A percentile compares a stretch with the other conserved stretches of the same genome.
phyloP scores from a whole-genome alignment of 352 stramenopile species.

The Phytophthora pisi region DNA sequence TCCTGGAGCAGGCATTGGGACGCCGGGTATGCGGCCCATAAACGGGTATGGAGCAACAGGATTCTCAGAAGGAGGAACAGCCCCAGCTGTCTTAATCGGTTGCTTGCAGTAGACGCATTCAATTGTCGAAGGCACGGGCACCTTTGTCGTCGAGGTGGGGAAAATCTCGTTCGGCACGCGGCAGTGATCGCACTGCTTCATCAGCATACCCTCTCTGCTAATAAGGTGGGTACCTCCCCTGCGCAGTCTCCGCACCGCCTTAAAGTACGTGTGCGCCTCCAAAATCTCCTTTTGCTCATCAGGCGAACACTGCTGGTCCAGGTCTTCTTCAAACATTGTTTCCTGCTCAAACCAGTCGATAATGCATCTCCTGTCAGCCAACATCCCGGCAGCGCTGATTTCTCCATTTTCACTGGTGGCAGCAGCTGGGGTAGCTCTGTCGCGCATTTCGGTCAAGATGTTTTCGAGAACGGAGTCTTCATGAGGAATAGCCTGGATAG shows the following conservation, averaged over 20 bases:
- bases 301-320: constrained; percentile 78
- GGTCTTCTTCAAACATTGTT: constrained; percentile 90
- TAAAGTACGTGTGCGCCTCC: constrained; percentile 72
- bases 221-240: constrained; percentile 39
- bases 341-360: constrained; percentile 90
- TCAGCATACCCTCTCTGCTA: constrained; percentile 53
- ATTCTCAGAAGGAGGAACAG: constrained; percentile 31
- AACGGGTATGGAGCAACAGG: constrained; percentile 22
- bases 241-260: constrained; percentile 62
- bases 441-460: constrained; percentile 53
- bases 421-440: constrained; percentile 19
- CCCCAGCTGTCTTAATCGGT: constrained; percentile 46
- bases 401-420: constrained; percentile 13
- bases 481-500: constrained; percentile 40
- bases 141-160: constrained; percentile 57
- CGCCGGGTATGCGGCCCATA: constrained; percentile 21
- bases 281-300: constrained; percentile 78
- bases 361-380: constrained; percentile 50
- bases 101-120: constrained; percentile 74
- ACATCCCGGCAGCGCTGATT: constrained; percentile 18
- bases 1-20: constrained; percentile 14
- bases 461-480: constrained; percentile 58
- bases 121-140: constrained; percentile 62
- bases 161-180: constrained; percentile 68
- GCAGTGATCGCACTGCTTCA: constrained; percentile 66